A percentile compares a stretch with the other conserved stretches of the same genome.
Conservation (phyloP, 2,329 filamentous ascomycete species). For the Boeremia exigua region DNA sequence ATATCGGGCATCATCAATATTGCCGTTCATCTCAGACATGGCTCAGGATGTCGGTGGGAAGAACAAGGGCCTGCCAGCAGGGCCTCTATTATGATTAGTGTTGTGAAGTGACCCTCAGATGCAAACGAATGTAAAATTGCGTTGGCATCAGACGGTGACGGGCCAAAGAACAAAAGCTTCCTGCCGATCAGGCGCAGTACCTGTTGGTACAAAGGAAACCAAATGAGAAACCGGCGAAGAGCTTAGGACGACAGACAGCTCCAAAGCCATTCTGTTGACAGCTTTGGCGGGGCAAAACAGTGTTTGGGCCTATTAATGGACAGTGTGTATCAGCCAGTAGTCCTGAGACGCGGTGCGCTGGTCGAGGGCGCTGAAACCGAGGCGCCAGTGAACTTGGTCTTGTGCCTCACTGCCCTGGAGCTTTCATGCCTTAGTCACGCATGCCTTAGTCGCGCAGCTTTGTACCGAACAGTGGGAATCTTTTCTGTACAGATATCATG, state of each 20-base stretch:
- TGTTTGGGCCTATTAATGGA: slow-evolving; percentile 2
- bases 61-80: slow-evolving; percentile 11
- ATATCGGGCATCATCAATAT: slow-evolving; percentile 32
- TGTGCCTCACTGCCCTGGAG: neutral
- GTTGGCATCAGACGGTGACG: neutral
- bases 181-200: slow-evolving; percentile 1
- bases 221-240: neutral
- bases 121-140: neutral
- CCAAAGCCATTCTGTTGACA: slow-evolving; percentile 4
- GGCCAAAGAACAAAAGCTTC: neutral
- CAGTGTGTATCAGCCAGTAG: slow-evolving; percentile 10
- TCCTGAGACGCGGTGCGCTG: slow-evolving; percentile 11
- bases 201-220: slow-evolving; percentile 1
- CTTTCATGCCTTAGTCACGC: too few relatives aligned
- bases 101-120: too few relatives aligned
- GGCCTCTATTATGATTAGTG: neutral
- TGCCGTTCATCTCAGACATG: slow-evolving; percentile 1
- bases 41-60: neutral
- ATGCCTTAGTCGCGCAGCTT: too few relatives aligned
- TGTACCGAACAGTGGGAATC: too few relatives aligned
- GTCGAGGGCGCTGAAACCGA: slow-evolving; percentile 11
- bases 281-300: neutral
- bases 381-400: neutral
- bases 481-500: too few relatives aligned
- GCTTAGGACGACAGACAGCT: neutral